These are phyloP conservation scores for Arachnopeziza araneosa DNA, from an alignment of 2,329 filamentous ascomycete species.

Conservation along the genomic window DNA sequence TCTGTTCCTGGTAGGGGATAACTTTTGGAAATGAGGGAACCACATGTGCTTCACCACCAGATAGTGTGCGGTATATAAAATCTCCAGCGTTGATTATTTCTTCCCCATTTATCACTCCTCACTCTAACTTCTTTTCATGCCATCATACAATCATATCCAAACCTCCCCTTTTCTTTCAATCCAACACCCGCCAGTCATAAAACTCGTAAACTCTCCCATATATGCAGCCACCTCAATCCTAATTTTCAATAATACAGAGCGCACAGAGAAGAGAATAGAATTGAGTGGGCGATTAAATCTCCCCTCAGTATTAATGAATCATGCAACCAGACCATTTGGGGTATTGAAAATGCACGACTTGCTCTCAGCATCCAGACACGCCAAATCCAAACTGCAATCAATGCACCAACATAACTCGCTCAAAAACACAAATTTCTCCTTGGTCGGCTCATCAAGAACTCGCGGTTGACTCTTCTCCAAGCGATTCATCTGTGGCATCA, in stretches of 20 bases:
- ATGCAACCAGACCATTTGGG: not conserved
- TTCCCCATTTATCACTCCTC: not conserved
- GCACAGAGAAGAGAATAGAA: not conserved
- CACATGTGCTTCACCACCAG: not conserved
- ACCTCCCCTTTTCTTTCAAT: not conserved
- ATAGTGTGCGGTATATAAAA: not conserved
- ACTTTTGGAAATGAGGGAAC: too few species aligned
- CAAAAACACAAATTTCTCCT: not conserved
- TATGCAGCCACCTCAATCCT: not conserved
- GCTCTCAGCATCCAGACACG: not conserved
- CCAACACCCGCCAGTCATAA: not conserved
- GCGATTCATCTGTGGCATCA: constrained; percentile 22
- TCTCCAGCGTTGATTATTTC: not conserved
- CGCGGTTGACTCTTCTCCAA: constrained; percentile 10
- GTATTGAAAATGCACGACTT: constrained; percentile 18
- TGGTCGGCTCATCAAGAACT: not conserved
- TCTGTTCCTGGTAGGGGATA: too few species aligned
- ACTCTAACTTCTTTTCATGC: not conserved
- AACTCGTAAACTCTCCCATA: not conserved
- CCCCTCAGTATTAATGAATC: not conserved
- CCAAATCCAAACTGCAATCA: not conserved
- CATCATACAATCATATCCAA: not conserved
- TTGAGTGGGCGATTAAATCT: not conserved
- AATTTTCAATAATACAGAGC: not conserved
- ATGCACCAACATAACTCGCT: not conserved